phyloP scores from a whole-genome alignment of 495 filamentous ascomycete genomes.

The Rostrohypoxylon terebratum region DNA sequence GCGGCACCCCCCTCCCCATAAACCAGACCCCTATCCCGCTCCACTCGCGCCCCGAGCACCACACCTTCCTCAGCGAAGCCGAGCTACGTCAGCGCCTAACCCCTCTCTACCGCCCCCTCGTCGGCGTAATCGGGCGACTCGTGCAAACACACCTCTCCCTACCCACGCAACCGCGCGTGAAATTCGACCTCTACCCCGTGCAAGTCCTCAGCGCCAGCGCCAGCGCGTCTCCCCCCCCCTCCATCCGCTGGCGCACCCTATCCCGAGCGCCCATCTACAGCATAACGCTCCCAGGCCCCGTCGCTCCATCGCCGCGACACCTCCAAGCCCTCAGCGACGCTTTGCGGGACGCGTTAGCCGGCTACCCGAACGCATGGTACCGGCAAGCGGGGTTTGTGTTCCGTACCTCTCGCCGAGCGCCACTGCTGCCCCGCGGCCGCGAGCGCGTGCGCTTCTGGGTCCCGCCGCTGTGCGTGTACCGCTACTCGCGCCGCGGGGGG shows the following conservation, averaged over 20 bases:
- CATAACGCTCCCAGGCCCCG: conserved; percentile 19
- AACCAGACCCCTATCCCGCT: not conserved
- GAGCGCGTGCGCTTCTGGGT: conserved; percentile 17
- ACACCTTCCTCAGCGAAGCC: not conserved
- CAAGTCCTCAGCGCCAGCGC: not conserved
- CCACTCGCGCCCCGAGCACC: not conserved
- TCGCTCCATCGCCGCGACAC: no score
- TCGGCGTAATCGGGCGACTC: conserved; percentile 6
- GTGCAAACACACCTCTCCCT: not conserved
- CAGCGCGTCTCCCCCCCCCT: no score
- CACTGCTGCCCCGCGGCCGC: no score
- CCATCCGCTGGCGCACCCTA: not conserved
- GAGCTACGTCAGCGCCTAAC: conserved; percentile 1
- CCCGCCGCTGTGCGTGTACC: conserved; percentile 16
- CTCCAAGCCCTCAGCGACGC: conserved; percentile 3
- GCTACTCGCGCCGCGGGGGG: not conserved
- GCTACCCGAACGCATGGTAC: conserved; percentile 19
- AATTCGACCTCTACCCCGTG: conserved; percentile 33
- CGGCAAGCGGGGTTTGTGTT: conserved; percentile 29
- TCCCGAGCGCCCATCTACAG: conserved; percentile 24
- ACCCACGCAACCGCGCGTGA: not conserved
- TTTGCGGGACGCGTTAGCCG: not conserved
- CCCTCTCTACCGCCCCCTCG: conserved; percentile 11
- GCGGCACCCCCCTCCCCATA: not conserved
- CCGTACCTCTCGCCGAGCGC: not conserved